Conservation (phyloP, 2,329 filamentous ascomycete species). For the Proliferodiscus dingleyae region DNA sequence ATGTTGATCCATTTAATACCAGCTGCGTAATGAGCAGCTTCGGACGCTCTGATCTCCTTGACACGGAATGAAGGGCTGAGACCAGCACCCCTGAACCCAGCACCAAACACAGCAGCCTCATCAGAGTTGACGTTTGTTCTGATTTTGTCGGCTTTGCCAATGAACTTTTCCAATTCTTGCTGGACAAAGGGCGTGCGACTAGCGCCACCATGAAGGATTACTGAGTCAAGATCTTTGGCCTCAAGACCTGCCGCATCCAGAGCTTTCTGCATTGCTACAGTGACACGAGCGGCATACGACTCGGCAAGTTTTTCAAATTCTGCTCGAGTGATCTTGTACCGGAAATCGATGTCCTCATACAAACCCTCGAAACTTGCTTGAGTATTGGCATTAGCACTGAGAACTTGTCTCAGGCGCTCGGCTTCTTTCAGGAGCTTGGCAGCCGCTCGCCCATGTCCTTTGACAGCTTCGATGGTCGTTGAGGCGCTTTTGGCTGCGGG, state of each 20-base stretch:
- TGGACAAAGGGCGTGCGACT: conserved; percentile 93
- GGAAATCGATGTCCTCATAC: conserved; percentile 89
- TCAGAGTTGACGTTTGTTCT: conserved; percentile 95
- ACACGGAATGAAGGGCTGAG: conserved; percentile 94
- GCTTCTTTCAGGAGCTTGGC: conserved; percentile 92
- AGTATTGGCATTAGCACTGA: conserved; percentile 89
- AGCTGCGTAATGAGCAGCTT: conserved; percentile 68
- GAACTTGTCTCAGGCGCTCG: conserved; percentile 77
- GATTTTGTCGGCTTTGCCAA: conserved; percentile 71
- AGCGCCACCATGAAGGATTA: conserved; percentile 90
- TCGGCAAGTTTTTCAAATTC: conserved; percentile 77
- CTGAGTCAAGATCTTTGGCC: conserved; percentile 72
- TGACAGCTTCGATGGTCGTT: conserved; percentile 59
- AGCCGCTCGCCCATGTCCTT: conserved; percentile 74
- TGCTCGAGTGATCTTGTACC: conserved; percentile 76
- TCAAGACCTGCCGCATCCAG: conserved; percentile 68
- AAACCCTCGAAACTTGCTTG: conserved; percentile 79
- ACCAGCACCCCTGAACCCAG: conserved; percentile 87
- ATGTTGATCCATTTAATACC: conserved; percentile 69
- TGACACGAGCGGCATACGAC: conserved; percentile 63
- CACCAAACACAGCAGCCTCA: conserved; percentile 92
- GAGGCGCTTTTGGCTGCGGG: conserved; percentile 61
- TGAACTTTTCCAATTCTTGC: conserved; percentile 72
- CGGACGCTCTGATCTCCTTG: conserved; percentile 87
- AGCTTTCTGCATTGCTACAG: conserved; percentile 65